These are phyloP conservation scores for Syzygium jambos DNA, from an alignment of 345 rosid species.

Conservation along the genomic window DNA sequence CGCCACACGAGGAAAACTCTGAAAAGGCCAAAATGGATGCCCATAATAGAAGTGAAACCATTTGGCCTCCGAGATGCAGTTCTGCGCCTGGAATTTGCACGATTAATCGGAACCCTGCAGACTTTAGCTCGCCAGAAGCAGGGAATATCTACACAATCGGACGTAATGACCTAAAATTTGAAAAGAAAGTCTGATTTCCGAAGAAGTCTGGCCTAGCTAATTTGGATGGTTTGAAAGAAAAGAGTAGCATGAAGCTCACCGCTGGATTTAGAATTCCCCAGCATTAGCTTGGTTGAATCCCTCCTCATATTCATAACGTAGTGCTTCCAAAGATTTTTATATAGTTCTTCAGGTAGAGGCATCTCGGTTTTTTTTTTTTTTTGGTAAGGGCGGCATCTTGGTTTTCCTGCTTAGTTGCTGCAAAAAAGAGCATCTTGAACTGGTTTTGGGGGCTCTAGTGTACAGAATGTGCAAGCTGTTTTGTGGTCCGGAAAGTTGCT, in stretches of 20 bases:
- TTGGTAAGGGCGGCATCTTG: no score
- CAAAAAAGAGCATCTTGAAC: not conserved
- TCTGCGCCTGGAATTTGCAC: slow-evolving; percentile 34
- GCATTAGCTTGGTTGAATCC: not conserved
- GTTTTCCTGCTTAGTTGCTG: not conserved
- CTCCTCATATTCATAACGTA: not conserved
- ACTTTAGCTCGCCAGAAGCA: slow-evolving; percentile 61
- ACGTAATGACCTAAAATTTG: slow-evolving; percentile 42
- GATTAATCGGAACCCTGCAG: slow-evolving; percentile 87
- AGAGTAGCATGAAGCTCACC: slow-evolving; percentile 23
- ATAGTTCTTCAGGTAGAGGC: not conserved
- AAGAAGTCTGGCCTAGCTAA: slow-evolving; percentile 6
- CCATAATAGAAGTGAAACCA: slow-evolving; percentile 9
- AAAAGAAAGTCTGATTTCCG: slow-evolving; percentile 4
- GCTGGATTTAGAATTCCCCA: not conserved
- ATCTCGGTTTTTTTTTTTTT: no score
- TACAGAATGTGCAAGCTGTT: not conserved
- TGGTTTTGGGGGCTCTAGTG: not conserved
- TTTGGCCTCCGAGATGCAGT: slow-evolving; percentile 22
- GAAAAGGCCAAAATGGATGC: slow-evolving; percentile 25
- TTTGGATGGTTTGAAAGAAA: slow-evolving; percentile 30
- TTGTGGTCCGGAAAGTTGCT: not conserved
- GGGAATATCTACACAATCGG: slow-evolving; percentile 59
- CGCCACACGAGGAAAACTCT: slow-evolving; percentile 28
- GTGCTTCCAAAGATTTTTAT: not conserved